phyloP scores from a whole-genome alignment of 2,329 filamentous ascomycete genomes.

The Furcasterigmium furcatum region DNA sequence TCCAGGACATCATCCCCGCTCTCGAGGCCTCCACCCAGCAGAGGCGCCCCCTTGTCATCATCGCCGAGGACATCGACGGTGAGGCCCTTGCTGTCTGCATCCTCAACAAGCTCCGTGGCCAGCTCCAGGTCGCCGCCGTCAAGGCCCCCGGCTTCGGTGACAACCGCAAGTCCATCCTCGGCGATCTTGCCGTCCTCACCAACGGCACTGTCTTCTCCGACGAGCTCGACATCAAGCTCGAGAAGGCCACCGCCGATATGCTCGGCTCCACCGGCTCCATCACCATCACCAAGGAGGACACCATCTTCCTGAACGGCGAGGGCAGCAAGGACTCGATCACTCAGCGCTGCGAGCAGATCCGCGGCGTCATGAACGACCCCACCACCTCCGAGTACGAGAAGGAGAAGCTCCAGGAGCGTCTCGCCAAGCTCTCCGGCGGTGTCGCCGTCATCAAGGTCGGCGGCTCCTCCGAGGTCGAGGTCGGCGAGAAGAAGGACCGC shows the following conservation, averaged over 20 bases:
- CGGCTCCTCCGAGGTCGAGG: conserved; percentile 95
- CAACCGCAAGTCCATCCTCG: conserved; percentile 99
- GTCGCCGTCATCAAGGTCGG: conserved; percentile 99
- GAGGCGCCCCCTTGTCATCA: conserved; percentile 94
- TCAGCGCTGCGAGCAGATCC: conserved; percentile 98
- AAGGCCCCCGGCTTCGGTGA: conserved; percentile 99
- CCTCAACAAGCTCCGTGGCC: conserved; percentile 99
- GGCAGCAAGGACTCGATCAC: conserved; percentile 90
- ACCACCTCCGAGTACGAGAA: conserved; percentile 98
- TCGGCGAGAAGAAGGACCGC: conserved; percentile 99
- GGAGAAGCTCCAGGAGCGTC: conserved; percentile 99
- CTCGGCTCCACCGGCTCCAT: conserved; percentile 96
- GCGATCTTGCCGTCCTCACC: conserved; percentile 92
- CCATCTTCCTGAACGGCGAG: conserved; percentile 95
- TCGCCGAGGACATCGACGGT: conserved; percentile 98
- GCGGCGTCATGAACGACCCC: conserved; percentile 91
- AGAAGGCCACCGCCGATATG: conserved; percentile 95
- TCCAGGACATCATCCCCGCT: conserved; percentile 97
- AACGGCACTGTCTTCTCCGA: conserved; percentile 98
- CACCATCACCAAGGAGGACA: conserved; percentile 99
- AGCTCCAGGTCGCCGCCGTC: conserved; percentile 96
- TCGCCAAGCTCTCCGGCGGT: conserved; percentile 97
- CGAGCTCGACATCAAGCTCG: conserved; percentile 97
- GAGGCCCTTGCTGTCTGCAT: conserved; percentile 99
- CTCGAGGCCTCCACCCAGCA: conserved; percentile 95